Evolutionary conservation across 1,284 basidiomycete genomes (phyloP), one percentile per base, ranked within the genome.

Genomic region (Microbotryum saponariae): DNA sequence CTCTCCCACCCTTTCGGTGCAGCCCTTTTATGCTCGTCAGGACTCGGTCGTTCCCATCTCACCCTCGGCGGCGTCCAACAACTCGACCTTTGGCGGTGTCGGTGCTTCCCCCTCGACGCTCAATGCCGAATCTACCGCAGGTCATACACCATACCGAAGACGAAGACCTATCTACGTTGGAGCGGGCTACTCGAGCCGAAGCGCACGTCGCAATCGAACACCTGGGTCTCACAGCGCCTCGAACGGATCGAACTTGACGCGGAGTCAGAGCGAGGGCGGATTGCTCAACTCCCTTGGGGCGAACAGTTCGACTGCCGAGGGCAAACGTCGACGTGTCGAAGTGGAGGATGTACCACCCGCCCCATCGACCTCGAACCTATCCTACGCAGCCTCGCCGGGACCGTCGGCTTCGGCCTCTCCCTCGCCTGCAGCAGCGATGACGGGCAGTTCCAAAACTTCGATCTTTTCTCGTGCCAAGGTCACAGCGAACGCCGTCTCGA

Each of bases 121-220:
- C 10, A 7, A 27, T 23, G n/a, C 42, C 37, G 2, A 33, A 6
- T 20, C 59, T 7, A 42, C 52, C 33, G 27, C 56, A n/a, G 29
- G 21, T 20, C 9, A 8, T 31, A n/a, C 53, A 7, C 33, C 48
- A 7, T 56, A 52, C 54, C 59, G 59, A 9, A 62, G 67, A 3
- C 54, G 63, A 6, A 58, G 65, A 3, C 62, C 67, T 1, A 48
- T 69, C 12, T 66, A 66, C 56, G 67, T 69, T 16, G 67, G 67
- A 10, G 67, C 67, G 0, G 67, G 67, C 6, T 69, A 69, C 55
- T 66, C 67, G 2, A 47, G 51, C 23, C 51, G 42, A 27, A 51
- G 47, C 20, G 59, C 59, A 14, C 58, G 67, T 2, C 59, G 64
- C 4, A 51, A 42, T 21, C 9, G 51, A 18, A 21, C 25, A 1